Percentiles rank a stretch among this genome's conserved stretches.
phyloP scores from a whole-genome alignment of 1,139 yeast genomes.

The Geotrichum histeridarum region DNA sequence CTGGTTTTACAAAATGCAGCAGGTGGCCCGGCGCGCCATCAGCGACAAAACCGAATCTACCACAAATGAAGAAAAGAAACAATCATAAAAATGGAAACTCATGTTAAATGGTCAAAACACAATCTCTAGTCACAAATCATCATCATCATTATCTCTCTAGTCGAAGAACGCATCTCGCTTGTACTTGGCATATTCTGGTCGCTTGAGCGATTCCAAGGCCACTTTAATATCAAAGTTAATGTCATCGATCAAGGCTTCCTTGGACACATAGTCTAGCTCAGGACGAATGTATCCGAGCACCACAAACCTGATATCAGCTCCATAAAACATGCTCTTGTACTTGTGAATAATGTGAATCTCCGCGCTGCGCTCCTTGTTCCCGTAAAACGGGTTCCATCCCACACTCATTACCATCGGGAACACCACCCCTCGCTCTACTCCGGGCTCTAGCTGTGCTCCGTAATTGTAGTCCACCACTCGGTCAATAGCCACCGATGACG shows the following conservation, averaged over 20 bases:
- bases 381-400: slow-evolving; percentile 93
- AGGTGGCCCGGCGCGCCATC: slow-evolving; percentile 45
- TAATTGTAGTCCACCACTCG: slow-evolving; percentile 48
- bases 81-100: background rate
- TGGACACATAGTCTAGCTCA: slow-evolving; percentile 78
- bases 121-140: no score
- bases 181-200: slow-evolving; percentile 35
- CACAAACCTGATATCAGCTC: slow-evolving; percentile 63
- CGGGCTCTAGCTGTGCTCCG: slow-evolving; percentile 47
- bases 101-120: background rate
- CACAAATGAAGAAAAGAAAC: slow-evolving; percentile 17
- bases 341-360: slow-evolving; percentile 83
- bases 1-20: slow-evolving; percentile 73
- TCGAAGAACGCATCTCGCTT: slow-evolving; percentile 24
- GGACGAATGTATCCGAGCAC: slow-evolving; percentile 89
- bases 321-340: slow-evolving; percentile 68
- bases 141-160: background rate
- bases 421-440: slow-evolving; percentile 43
- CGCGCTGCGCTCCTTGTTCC: slow-evolving; percentile 54
- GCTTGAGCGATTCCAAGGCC: slow-evolving; percentile 49
- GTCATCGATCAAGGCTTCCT: slow-evolving; percentile 81
- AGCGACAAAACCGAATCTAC: slow-evolving; percentile 10
- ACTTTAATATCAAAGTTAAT: slow-evolving; percentile 73
- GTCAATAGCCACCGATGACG: slow-evolving; percentile 17
- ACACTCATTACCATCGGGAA: slow-evolving; percentile 92